A percentile compares a stretch with the other conserved stretches of the same genome.
Evolutionary conservation across 164 flowering plant species (phyloP).

Genomic region (Macadamia tetraphylla): DNA sequence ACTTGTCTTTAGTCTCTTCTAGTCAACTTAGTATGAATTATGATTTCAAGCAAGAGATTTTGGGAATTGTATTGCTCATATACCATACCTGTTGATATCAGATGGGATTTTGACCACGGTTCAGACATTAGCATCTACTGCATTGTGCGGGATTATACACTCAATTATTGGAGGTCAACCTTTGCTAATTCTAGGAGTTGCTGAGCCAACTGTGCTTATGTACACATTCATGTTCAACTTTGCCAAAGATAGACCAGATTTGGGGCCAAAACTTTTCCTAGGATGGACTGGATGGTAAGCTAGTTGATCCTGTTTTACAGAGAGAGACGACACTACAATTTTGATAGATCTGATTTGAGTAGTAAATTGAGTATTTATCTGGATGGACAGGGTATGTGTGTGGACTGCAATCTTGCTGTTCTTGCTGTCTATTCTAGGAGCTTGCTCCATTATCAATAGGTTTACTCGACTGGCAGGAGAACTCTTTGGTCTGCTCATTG

Average conservation of each 20-base stretch:
- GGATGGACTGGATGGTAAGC: conserved; percentile 96
- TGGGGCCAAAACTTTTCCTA: conserved; percentile 78
- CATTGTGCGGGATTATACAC: conserved; percentile 89
- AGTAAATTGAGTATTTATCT: neutral
- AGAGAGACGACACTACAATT: neutral
- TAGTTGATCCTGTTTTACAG: conserved; percentile 8
- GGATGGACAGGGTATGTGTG: conserved; percentile 71
- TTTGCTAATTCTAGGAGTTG: conserved; percentile 89
- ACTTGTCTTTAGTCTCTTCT: neutral
- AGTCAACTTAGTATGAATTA: neutral
- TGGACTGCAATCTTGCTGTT: conserved; percentile 79
- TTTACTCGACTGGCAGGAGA: conserved; percentile 93
- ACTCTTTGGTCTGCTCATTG: conserved; percentile 81
- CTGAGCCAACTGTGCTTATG: conserved; percentile 99
- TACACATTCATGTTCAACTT: conserved; percentile 95
- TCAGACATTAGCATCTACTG: conserved; percentile 93
- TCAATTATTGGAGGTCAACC: conserved; percentile 97
- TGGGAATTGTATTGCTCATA: neutral
- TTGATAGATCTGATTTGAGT: neutral
- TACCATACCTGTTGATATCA: conserved; percentile 25
- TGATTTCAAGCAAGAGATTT: conserved; percentile 1
- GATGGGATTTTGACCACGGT: conserved; percentile 94
- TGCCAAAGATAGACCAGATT: conserved; percentile 72
- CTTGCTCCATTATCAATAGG: conserved; percentile 86
- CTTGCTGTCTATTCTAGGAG: conserved; percentile 68